Base-by-base conservation (phyloP, 371 early-diverging fungal genomes). In the Mucor racemosus region DNA sequence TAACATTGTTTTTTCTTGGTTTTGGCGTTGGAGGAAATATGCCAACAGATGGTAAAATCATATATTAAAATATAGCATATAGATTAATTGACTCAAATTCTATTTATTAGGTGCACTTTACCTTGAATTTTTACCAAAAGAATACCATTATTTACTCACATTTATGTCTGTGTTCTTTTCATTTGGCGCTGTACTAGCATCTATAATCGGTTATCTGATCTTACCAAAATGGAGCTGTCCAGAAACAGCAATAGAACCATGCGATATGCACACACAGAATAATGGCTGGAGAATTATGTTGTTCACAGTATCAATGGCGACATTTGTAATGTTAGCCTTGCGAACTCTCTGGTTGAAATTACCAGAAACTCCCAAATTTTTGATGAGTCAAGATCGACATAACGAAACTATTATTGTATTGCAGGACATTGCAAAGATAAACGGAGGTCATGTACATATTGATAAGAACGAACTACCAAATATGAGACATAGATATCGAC, bases 21-120 rank as follows among this genome's bases (percentile, higher is more conserved):
- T 88, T 92, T 73, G 94, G 94, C 14, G 92, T 95, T 36, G 95
- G 95, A 55, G 95, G 95, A 34, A 95, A 94, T 68, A 89, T 94
- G 87, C 94, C 95, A n/a, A 93, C 93, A 21, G 92, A 93, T 26
- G 93, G 93, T 62, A 15, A 33, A 15, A 5, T 7, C 0, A 26
- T 26, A 26, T 26, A 3, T 26, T 26, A 26, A 26, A 26, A 26
- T 26, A 26, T 1, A 26, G 26, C 1, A 26, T 44, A 4, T 35
- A 53, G 42, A 38, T 6, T 17, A 42, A 13, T 48, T 19, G 0
- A 48, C 48, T 7, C 48, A 38, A 38, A 38, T 7, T n/a, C 48
- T 19, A 10, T 46, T 15, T 19, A 48, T 15, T 86, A 86, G 93
- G 54, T 21, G 90, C 93, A 11, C 71, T 95, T 2, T 94, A 93